Evolutionary conservation across 2,329 filamentous ascomycete genomes (phyloP).

Genomic region (Malbranchea cinnamomea): DNA sequence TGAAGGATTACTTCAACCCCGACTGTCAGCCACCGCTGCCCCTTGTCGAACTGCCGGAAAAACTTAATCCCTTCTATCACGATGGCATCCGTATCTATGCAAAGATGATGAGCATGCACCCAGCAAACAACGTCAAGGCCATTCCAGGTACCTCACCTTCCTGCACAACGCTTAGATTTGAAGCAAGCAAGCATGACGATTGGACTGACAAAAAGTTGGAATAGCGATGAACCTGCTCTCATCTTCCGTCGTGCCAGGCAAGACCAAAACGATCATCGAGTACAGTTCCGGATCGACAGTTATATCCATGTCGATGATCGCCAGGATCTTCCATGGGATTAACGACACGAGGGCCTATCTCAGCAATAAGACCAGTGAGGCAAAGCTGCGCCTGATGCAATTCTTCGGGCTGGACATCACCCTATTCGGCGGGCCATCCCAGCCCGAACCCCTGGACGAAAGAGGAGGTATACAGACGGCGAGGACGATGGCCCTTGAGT

Average conservation of each 20-base stretch:
- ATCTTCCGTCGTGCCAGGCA: slow-evolving; percentile 25
- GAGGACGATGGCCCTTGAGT: slow-evolving; percentile 26
- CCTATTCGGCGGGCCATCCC: slow-evolving; percentile 44
- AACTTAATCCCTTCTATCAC: slow-evolving; percentile 41
- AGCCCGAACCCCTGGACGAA: slow-evolving; percentile 39
- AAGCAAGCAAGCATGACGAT: neutral
- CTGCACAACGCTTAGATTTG: neutral
- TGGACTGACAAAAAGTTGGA: neutral
- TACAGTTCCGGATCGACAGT: slow-evolving; percentile 49
- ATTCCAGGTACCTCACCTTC: slow-evolving; percentile 29
- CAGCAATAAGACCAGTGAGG: slow-evolving; percentile 42
- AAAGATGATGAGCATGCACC: slow-evolving; percentile 51
- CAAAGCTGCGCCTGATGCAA: slow-evolving; percentile 41
- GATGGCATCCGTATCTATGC: slow-evolving; percentile 49
- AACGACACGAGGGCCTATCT: slow-evolving; percentile 40
- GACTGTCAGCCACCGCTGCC: slow-evolving; percentile 43
- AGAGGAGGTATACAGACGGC: slow-evolving; percentile 40
- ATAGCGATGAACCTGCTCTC: slow-evolving; percentile 38
- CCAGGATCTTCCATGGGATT: slow-evolving; percentile 36
- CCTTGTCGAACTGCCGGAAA: slow-evolving; percentile 44
- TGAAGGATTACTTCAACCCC: slow-evolving; percentile 46
- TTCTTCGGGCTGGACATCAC: slow-evolving; percentile 42
- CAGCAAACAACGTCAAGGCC: slow-evolving; percentile 50
- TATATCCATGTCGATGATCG: slow-evolving; percentile 43
- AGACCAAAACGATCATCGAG: slow-evolving; percentile 41